phyloP scores from a whole-genome alignment of 768 basidiomycete genomes.

The Russula foetens region DNA sequence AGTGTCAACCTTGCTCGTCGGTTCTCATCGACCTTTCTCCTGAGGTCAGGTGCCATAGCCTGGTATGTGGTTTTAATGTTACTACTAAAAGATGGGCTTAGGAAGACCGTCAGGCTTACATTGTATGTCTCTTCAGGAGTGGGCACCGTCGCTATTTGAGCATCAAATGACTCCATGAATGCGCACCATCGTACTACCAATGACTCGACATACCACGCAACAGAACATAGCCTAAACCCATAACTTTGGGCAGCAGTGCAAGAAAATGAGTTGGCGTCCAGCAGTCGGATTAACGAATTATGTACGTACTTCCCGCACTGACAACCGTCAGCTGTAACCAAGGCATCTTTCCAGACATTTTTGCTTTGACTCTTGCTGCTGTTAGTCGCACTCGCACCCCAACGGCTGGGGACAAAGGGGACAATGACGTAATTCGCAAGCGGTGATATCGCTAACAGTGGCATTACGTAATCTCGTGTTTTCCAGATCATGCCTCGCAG shows the following conservation, averaged over 20 bases:
- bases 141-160: slow-evolving; percentile 24
- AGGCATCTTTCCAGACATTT: slow-evolving; percentile 27
- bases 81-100: background rate
- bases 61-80: slow-evolving; percentile 7
- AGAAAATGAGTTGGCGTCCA: background rate
- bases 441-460: background rate
- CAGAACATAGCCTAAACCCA: slow-evolving; percentile 28
- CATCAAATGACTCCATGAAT: background rate
- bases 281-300: background rate
- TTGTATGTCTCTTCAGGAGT: slow-evolving; percentile 31
- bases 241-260: slow-evolving; percentile 21
- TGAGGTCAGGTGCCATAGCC: slow-evolving; percentile 33
- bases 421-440: background rate
- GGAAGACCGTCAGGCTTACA: slow-evolving; percentile 20
- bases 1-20: slow-evolving; percentile 29
- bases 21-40: slow-evolving; percentile 30
- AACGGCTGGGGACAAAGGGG: too few species aligned
- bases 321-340: slow-evolving; percentile 25
- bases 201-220: slow-evolving; percentile 24
- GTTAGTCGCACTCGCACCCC: too few species aligned
- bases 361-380: background rate
- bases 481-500: background rate
- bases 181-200: background rate
- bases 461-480: background rate
- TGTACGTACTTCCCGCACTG: slow-evolving; percentile 25